A percentile compares a stretch with the other conserved stretches of the same genome.
phyloP scores from a whole-genome alignment of 2,329 filamentous ascomycete species.

The Aspergillus japonicus region DNA sequence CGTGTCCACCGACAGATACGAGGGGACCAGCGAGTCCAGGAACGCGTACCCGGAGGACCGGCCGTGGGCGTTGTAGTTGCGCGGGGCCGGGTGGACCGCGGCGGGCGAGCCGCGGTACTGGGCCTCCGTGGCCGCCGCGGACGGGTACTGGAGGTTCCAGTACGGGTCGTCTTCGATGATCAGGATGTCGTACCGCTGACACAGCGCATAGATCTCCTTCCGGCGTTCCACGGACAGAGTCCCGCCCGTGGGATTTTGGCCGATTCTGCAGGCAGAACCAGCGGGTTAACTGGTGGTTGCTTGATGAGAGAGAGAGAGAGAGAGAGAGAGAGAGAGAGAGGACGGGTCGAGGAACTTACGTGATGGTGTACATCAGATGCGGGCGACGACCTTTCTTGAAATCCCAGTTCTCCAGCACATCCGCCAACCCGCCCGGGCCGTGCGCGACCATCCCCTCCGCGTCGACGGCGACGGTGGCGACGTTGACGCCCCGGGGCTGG shows the following conservation, averaged over 20 bases:
- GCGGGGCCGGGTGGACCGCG: conserved; percentile 35
- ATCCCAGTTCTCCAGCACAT: conserved; percentile 84
- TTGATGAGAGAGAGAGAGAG: not conserved
- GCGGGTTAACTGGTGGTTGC: conserved; percentile 5
- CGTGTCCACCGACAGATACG: conserved; percentile 75
- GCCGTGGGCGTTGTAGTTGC: conserved; percentile 44
- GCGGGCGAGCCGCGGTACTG: conserved; percentile 28
- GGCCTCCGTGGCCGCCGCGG: conserved; percentile 53
- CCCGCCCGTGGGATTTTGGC: conserved; percentile 83
- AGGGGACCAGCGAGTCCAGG: conserved; percentile 78
- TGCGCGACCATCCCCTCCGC: conserved; percentile 73
- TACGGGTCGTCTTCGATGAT: conserved; percentile 95
- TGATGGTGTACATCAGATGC: conserved; percentile 85
- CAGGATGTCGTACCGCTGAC: conserved; percentile 80
- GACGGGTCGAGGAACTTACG: conserved; percentile 56
- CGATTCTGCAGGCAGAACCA: conserved; percentile 56
- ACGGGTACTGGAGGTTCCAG: conserved; percentile 89
- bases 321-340: not conserved
- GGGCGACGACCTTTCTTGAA: conserved; percentile 69
- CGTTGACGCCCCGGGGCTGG: conserved; percentile 67
- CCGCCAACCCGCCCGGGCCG: conserved; percentile 70
- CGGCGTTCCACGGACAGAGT: conserved; percentile 71
- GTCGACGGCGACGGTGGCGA: conserved; percentile 74
- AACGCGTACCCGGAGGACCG: conserved; percentile 69
- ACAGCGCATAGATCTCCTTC: conserved; percentile 75